Conservation (phyloP, 805 yeast genomes). For the Kuraishia ogatae region DNA sequence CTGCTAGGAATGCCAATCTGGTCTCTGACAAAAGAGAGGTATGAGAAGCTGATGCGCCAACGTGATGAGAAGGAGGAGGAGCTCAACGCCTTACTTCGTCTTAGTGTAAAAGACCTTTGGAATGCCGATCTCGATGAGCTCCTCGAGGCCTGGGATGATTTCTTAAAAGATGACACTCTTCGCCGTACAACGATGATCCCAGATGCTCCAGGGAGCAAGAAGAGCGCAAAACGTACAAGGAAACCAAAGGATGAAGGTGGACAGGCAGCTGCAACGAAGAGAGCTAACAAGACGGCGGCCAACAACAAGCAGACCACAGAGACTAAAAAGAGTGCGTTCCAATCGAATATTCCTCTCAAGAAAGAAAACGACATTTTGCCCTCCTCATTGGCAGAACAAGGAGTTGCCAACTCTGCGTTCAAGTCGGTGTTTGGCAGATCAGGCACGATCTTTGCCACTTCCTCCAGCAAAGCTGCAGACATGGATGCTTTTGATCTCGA, state of each 20-base stretch:
- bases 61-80: conserved; percentile 66
- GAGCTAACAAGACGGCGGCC: conserved; percentile 10
- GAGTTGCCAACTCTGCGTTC: conserved; percentile 11
- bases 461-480: conserved; percentile 7
- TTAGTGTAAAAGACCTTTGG: conserved; percentile 87
- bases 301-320: conserved; percentile 3
- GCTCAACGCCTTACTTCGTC: conserved; percentile 52
- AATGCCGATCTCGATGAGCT: conserved; percentile 72
- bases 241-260: conserved; percentile 16
- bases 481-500: conserved; percentile 4
- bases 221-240: conserved; percentile 23
- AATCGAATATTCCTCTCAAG: conserved; percentile 4
- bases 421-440: conserved; percentile 27
- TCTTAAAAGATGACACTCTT: conserved; percentile 56
- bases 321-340: conserved; percentile 1
- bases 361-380: conserved; percentile 3
- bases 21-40: conserved; percentile 87
- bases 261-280: conserved; percentile 7
- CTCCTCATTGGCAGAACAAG: conserved; percentile 1
- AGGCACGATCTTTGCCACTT: conserved; percentile 14
- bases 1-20: conserved; percentile 87
- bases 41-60: conserved; percentile 69
- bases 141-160: conserved; percentile 53
- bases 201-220: conserved; percentile 32
- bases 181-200: conserved; percentile 44